Evolutionary conservation across 805 yeast genomes (phyloP), one percentile per base, ranked within the genome.

Genomic region (Nakazawaea sp.): DNA sequence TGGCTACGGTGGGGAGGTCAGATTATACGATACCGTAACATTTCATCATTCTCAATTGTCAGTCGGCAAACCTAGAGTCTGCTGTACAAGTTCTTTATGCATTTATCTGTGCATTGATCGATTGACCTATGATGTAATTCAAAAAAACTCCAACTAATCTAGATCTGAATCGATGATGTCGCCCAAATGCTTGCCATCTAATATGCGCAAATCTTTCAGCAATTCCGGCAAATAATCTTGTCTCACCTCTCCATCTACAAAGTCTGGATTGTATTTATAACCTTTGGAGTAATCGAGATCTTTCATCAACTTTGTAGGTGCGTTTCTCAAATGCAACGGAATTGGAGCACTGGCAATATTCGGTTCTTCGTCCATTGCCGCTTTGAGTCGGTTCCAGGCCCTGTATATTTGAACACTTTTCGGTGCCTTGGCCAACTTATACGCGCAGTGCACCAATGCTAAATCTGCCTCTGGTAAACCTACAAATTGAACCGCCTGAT

Each of bases 401-500:
- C 88, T 64, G 52, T 92, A 92, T 0, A 92, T 77, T 50, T 81
- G 81, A 5, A 92, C 88, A 8, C 95, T 82, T 56, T 92, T 92
- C 0, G 78, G 76, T 0, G 97, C 94, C 37, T 75, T 61, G 0
- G 97, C 94, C 18, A 92, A 62, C 47, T 89, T 84, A n/a, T 83
- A 87, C 1, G 95, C 89, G 58, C 96, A 88, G 48, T 92, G 97
- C 0, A 88, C 97, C 30, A 92, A 59, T 5, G 87, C 78, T 18
- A 85, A 67, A 53, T 89, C 95, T 2, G 92, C 90, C 51, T 92
- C 98, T 0, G 98, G 98, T 71, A 92, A 66, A 0, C 98, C 99
- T 16, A 92, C 72, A 56, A 83, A 84, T 61, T 86, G 88, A 3
- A 85, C 80, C 0, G 97, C 87, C 30, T 86, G 85, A 55, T 84